phyloP scores from a whole-genome alignment of 352 stramenopile species.

The Globisporangium recalcitrans region DNA sequence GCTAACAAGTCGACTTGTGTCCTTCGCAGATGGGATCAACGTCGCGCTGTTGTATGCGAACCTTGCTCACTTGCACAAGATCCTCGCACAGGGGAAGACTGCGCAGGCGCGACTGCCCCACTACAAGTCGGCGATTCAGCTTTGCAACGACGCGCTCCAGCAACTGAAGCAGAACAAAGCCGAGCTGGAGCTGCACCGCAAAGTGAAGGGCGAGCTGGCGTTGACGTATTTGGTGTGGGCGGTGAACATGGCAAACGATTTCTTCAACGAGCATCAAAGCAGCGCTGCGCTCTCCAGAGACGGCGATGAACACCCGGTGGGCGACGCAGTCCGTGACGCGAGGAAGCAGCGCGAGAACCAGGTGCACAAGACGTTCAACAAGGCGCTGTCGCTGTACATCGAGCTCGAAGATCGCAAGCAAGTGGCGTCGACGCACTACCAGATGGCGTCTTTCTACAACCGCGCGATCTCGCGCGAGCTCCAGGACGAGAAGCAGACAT shows the following conservation, averaged over 20 bases:
- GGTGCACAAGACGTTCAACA: conserved; percentile 59
- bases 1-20: too few species aligned
- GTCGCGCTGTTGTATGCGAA: conserved; percentile 77
- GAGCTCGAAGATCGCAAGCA: conserved; percentile 73
- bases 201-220: conserved; percentile 78
- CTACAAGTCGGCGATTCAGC: conserved; percentile 53
- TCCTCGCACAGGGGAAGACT: conserved; percentile 59
- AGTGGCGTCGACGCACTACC: conserved; percentile 74
- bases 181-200: conserved; percentile 47
- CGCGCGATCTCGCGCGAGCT: conserved; percentile 50
- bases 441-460: conserved; percentile 78
- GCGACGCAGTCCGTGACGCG: background rate
- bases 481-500: conserved; percentile 1
- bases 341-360: conserved; percentile 40
- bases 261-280: background rate
- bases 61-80: conserved; percentile 80
- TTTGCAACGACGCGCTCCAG: conserved; percentile 58
- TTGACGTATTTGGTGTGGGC: conserved; percentile 81
- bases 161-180: conserved; percentile 69
- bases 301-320: background rate
- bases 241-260: conserved; percentile 45
- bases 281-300: background rate
- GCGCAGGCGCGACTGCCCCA: conserved; percentile 35
- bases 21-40: conserved; percentile 59
- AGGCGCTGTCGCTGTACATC: conserved; percentile 65